Percentiles rank a stretch among this genome's conserved stretches.
These are phyloP conservation scores for Mycogone perniciosa DNA, from an alignment of 2,329 filamentous ascomycete genomes.

Conservation along the genomic window DNA sequence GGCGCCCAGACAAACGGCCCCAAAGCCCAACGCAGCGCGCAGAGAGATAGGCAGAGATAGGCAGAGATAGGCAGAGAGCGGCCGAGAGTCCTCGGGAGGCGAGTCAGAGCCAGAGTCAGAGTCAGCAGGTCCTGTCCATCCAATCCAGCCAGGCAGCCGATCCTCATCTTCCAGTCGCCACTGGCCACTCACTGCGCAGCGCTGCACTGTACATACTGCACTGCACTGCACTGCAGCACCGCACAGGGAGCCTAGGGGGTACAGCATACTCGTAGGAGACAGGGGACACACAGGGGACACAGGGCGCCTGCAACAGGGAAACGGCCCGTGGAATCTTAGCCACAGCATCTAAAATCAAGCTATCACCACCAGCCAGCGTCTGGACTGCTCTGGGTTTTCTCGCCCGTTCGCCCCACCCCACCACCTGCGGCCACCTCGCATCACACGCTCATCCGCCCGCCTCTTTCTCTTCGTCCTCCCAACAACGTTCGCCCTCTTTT, in stretches of 20 bases:
- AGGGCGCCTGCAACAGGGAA: neutral
- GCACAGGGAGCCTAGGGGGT: no score
- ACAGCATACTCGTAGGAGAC: no score
- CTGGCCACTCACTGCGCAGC: slow-evolving; percentile 1
- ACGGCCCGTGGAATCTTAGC: neutral
- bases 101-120: neutral
- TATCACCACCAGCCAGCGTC: slow-evolving; percentile 6
- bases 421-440: slow-evolving; percentile 10
- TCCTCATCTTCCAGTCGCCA: slow-evolving; percentile 2
- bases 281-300: no score
- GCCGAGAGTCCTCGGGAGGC: neutral
- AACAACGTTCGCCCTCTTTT: slow-evolving; percentile 3
- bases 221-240: slow-evolving; percentile 4
- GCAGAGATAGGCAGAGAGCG: neutral
- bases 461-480: slow-evolving; percentile 3
- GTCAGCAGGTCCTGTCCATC: slow-evolving; percentile 4
- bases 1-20: no score
- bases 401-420: slow-evolving; percentile 7
- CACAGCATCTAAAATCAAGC: slow-evolving; percentile 5
- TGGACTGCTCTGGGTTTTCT: neutral
- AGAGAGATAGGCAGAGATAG: no score
- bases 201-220: slow-evolving; percentile 1
- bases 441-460: neutral
- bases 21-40: neutral
- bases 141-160: slow-evolving; percentile 6